Evolutionary conservation across 768 basidiomycete genomes (phyloP).

Genomic region (Lactarius trivialis): DNA sequence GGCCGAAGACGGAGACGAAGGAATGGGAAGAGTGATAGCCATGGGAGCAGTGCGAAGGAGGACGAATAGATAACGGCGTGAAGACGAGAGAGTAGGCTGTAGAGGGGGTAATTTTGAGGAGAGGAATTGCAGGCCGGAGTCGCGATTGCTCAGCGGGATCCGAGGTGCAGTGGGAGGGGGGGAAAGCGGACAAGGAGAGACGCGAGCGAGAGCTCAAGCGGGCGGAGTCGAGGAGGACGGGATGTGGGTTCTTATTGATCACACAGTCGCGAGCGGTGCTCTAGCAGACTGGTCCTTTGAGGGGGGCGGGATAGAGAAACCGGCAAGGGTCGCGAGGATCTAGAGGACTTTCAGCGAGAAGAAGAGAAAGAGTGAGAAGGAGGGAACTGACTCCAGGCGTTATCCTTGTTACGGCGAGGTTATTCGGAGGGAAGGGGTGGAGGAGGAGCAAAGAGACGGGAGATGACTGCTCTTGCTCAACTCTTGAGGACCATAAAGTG

Average conservation of each 20-base stretch:
- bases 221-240: constrained; percentile 20
- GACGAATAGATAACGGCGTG: constrained; percentile 23
- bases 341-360: constrained; percentile 32
- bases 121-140: constrained; percentile 30
- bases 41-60: constrained; percentile 27
- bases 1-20: constrained; percentile 35
- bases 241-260: constrained; percentile 27
- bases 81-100: constrained; percentile 16
- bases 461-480: constrained; percentile 24
- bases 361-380: background rate
- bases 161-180: constrained; percentile 44
- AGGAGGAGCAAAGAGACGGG: constrained; percentile 27
- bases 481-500: constrained; percentile 23
- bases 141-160: constrained; percentile 47
- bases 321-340: constrained; percentile 94
- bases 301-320: constrained; percentile 52
- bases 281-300: constrained; percentile 37
- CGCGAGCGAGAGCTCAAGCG: constrained; percentile 20
- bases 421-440: constrained; percentile 31
- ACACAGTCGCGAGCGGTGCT: constrained; percentile 26
- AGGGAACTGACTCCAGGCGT: constrained; percentile 40
- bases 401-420: constrained; percentile 49
- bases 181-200: constrained; percentile 28
- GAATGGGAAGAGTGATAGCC: constrained; percentile 36
- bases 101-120: constrained; percentile 16